phyloP scores from a whole-genome alignment of 208 protist genomes.

The Trypanosoma conorhini region DNA sequence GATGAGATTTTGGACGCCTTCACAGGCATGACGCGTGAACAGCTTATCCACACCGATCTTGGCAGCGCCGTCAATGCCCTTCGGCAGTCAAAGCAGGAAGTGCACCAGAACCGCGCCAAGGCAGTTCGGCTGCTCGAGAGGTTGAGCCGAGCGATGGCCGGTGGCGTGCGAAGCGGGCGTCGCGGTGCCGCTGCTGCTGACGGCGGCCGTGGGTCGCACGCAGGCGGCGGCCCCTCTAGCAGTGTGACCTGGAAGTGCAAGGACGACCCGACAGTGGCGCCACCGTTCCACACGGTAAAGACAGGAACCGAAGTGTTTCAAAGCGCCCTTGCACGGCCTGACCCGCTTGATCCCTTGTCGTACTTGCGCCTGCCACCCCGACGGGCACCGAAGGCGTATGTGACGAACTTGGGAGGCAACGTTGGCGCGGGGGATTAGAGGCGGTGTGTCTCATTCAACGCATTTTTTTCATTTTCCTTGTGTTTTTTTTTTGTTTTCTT shows the following conservation, averaged over 20 bases:
- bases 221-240: not conserved
- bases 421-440: conserved; percentile 10
- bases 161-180: conserved; percentile 14
- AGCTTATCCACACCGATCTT: conserved; percentile 68
- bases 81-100: conserved; percentile 55
- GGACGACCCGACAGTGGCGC: conserved; percentile 55
- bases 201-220: conserved; percentile 1
- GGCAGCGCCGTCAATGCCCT: conserved; percentile 71
- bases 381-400: conserved; percentile 45
- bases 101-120: conserved; percentile 61
- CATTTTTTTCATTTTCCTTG: not conserved
- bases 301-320: conserved; percentile 75
- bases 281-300: conserved; percentile 68
- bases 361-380: conserved; percentile 73
- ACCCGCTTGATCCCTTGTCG: conserved; percentile 79
- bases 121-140: conserved; percentile 67
- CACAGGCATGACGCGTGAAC: conserved; percentile 63
- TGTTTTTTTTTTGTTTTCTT: conserved; percentile 12
- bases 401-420: conserved; percentile 67
- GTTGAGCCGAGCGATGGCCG: conserved; percentile 54
- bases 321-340: conserved; percentile 54
- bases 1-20: conserved; percentile 55
- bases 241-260: conserved; percentile 66
- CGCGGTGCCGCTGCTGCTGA: conserved; percentile 5
- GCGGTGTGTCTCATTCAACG: not conserved